Base-by-base conservation (phyloP, 768 basidiomycete genomes). In the Roridomyces roridus region DNA sequence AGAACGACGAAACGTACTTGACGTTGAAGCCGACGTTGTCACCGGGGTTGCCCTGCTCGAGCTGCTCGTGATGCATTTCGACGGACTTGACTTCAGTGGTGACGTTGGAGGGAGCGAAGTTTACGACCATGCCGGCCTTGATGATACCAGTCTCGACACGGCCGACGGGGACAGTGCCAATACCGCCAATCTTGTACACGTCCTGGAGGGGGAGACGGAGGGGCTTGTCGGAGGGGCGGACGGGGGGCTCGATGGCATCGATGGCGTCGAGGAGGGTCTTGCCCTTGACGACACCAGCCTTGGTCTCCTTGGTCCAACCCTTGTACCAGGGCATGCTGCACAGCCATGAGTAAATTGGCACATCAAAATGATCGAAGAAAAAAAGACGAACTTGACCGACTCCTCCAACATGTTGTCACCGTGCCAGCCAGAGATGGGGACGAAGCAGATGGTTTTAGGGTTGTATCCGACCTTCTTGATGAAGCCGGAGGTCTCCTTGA, bases 171-270 rank as follows among this genome's bases (percentile, higher is more conserved):
- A 99, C 97, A 69, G 97, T 99, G 67, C 97, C 97, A 67, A 99
- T 99, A 94, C 97, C 97, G 81, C 97, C 97, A 70, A 99, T 99
- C 87, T 99, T 99, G 94, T 99, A 98, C 73, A 99, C 97, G 87
- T 99, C 97, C 88, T 99, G 96, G 77, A 97, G 94, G 70, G 96
- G 95, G 67, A 99, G 96, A 80, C 97, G 96, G 82, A 99, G 97
- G 68, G 97, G 96, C 86, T 98, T 98, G 84, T 99, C 97, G 74
- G 91, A 89, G 63, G 97, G 97, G 77, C 97, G 94, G 66, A 81
- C 77, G 63, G 97, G 97, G 72, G 97, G 95, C 72, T 99, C 97
- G 72, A 99, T 99, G 76, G 96, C 95, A 71, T 99, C 97, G 69
- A 99, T 98, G 74, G 97, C 96, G 75, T 99, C 97, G 68, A 99